Evolutionary conservation across 1,284 basidiomycete species (phyloP), one percentile per base, ranked within the genome.

Genomic region (Salmacisia buchloeana): DNA sequence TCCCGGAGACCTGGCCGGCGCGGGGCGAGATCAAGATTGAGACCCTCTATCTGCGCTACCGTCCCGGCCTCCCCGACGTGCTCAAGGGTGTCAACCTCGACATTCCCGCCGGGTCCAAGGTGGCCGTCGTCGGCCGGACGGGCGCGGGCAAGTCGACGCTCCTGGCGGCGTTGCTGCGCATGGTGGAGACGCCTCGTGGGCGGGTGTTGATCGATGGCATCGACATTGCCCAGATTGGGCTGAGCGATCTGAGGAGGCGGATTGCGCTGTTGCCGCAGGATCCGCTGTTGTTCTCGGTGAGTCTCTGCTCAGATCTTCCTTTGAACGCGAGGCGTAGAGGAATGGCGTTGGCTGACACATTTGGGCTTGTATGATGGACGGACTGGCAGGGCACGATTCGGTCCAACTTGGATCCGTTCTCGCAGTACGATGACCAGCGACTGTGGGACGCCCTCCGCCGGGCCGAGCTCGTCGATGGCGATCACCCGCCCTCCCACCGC

Each of bases 71-170:
- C 18, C 83, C 83, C 0, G 71, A 81, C 0, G 83, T 84, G 3
- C 80, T 85, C 33, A 82, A 82, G 66, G 81, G 82, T 21, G 76
- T 85, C 52, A 76, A 73, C 3, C 68, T 83, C 45, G 56, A 75
- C 21, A 74, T 86, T 23, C 74, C 75, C 0, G 81, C 77, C 0
- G 81, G 82, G 12, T 83, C 85, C 72, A 85, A 85, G 79, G 81
- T 85, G 25, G 84, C 83, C 43, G 82, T 85, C 36, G 83, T 85
- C 15, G 83, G 84, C 13, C 70, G 73, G 23, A 80, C 82, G 1
- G 83, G 83, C 18, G 75, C 80, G 70, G 89, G 89, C 46, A 90
- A 90, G 81, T 87, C 86, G 60, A 90, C 89, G 1, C 80, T 92
- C 12, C 82, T 92, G 35, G 86, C 86, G 58, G 80, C 83, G 1